Evolutionary conservation across 1,284 basidiomycete genomes (phyloP), one percentile per base, ranked within the genome.

Genomic region (Schizophyllum amplum): DNA sequence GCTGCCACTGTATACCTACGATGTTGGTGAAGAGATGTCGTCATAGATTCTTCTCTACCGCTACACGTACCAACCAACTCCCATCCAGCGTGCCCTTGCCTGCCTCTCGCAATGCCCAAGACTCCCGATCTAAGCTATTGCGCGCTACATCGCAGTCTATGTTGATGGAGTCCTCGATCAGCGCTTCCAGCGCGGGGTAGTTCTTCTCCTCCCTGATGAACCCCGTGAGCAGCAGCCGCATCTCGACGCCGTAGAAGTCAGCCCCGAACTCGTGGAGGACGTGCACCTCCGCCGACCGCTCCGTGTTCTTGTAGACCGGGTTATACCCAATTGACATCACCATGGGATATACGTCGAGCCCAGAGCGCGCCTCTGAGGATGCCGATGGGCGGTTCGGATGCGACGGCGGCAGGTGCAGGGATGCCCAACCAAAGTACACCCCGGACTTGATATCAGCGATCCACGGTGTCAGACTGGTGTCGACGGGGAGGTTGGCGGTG

Each of bases 361-460:
- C 59, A 17, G 59, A 55, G 48, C 48, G 20, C 52, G 54, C 26
- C 59, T 57, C 55, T 49, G 62, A 57, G 47, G 55, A 21, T 54
- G 57, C 51, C 24, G 52, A 52, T 22, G 55, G 46, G 23, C 60
- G 56, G 56, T 61, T 60, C 56, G 63, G 60, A 60, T 59, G 57
- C 26, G 65, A 64, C 6, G 61, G 51, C 27, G 63, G 65, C n/a
- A 66, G 59, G 60, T 64, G 60, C 13, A 66, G 62, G 56, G 64
- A 65, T 2, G 61, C 63, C 64, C 65, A 66, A 63, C 65, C 65
- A 63, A 66, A 66, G 62, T 66, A 66, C 54, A 64, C 64, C 57
- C 63, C 64, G 52, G 62, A 61, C 56, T 59, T 50, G 60, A 64
- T 60, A 55, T 59, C 52, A 33, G 58, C 58, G 59, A 65, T 64